Evolutionary conservation across 129 eudicot genomes (phyloP), one percentile per base, ranked within the genome.

Genomic region (Lonicera japonica): DNA sequence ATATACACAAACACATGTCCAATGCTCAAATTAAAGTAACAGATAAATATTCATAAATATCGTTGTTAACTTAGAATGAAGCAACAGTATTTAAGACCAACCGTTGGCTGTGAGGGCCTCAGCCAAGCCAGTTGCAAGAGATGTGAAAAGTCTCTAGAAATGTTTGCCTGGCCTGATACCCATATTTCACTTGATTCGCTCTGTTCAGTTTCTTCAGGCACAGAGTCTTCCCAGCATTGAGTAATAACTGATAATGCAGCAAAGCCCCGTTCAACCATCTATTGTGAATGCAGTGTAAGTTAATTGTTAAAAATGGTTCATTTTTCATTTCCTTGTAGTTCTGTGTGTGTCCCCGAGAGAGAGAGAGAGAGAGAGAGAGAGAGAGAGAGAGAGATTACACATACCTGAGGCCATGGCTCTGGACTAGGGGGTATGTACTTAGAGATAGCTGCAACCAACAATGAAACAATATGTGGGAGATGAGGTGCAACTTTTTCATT

Each of bases 321-420:
- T n/a, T 40, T 11, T 14, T 41, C 45, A 67, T 67, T 13, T 19
- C 46, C 41, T 40, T 20, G 71, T 12, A 40, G 23, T 13, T 46
- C 8, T 6, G 52, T 9, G 52, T 46, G 11, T 46, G 52, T 46
- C 12, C 13, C 12, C 13, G 16, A 46, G 52, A 9, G 52, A 46
- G 8, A n/a, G n/a, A n/a, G n/a, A n/a, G n/a, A n/a, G n/a, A n/a
- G n/a, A n/a, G n/a, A n/a, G n/a, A n/a, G n/a, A n/a, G n/a, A n/a
- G n/a, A 61, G 65, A 18, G 21, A 40, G 12, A 29, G 58, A 5
- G 25, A 17, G 20, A 17, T 19, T 12, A 25, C 54, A 38, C 63
- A 25, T 77, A 86, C 95, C 66, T 82, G 95, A 48, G 95, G 78
- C 89, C 89, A 86, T 55, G 82, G 72, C 61, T 73, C 95, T 24